phyloP scores from a whole-genome alignment of 2,329 filamentous ascomycete species.

The Westerdykella aurantiaca region DNA sequence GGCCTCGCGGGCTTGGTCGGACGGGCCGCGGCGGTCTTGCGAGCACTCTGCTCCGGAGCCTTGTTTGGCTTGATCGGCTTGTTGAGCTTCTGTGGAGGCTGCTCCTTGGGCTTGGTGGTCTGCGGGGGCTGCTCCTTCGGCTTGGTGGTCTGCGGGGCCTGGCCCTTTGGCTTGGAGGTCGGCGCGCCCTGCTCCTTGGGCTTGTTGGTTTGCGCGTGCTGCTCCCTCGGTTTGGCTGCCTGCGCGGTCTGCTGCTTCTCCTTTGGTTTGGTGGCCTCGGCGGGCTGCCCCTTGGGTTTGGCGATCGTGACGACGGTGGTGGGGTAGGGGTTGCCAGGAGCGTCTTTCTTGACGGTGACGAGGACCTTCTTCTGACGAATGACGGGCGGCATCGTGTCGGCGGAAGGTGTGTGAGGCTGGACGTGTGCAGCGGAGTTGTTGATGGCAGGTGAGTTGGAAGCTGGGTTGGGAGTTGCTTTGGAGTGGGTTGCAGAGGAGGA shows the following conservation, averaged over 20 bases:
- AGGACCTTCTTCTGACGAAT: slow-evolving; percentile 24
- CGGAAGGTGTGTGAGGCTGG: slow-evolving; percentile 15
- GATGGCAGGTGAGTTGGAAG: background rate
- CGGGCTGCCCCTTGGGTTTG: too few relatives aligned
- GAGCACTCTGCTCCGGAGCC: slow-evolving; percentile 16
- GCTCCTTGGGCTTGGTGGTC: background rate
- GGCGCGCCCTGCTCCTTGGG: too few relatives aligned
- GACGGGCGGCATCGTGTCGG: slow-evolving; percentile 18
- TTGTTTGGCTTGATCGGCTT: slow-evolving; percentile 21
- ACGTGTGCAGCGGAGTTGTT: slow-evolving; percentile 10
- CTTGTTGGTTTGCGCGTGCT: too few relatives aligned
- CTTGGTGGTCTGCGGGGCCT: background rate
- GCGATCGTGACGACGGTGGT: slow-evolving; percentile 14
- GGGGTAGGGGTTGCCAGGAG: slow-evolving; percentile 15
- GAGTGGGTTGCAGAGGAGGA: too few relatives aligned
- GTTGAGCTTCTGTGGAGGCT: background rate
- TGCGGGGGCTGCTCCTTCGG: background rate
- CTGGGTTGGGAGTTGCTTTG: too few relatives aligned
- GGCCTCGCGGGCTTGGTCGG: slow-evolving; percentile 27
- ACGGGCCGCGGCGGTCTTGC: slow-evolving; percentile 16
- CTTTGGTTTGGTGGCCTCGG: too few relatives aligned
- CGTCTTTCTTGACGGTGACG: slow-evolving; percentile 1
- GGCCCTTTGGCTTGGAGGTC: background rate
- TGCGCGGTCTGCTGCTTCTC: too few relatives aligned
- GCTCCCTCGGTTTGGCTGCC: background rate